Evolutionary conservation across 2,329 filamentous ascomycete species (phyloP).

Genomic region (Amylocarpus encephaloides): DNA sequence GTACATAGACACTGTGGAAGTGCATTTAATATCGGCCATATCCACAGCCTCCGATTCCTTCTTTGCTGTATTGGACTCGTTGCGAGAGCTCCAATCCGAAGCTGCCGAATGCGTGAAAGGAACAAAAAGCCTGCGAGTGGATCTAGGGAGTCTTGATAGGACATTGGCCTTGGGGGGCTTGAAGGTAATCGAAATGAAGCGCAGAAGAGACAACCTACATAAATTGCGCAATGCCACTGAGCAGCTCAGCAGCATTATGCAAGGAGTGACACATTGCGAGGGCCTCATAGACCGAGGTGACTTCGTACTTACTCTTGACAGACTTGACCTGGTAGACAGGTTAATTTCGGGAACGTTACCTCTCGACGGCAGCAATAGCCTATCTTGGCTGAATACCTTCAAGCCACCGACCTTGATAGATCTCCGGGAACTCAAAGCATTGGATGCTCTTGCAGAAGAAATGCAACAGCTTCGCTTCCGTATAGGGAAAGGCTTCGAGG

Average conservation of each 20-base stretch:
- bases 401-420: constrained; percentile 46
- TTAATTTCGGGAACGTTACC: constrained; percentile 66
- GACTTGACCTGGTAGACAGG: constrained; percentile 70
- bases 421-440: constrained; percentile 67
- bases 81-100: constrained; percentile 86
- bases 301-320: constrained; percentile 70
- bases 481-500: constrained; percentile 82
- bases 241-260: constrained; percentile 74
- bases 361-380: too few relatives aligned
- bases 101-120: constrained; percentile 83
- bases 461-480: constrained; percentile 68
- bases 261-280: constrained; percentile 70
- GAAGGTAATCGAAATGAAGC: constrained; percentile 76
- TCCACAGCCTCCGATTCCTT: constrained; percentile 94
- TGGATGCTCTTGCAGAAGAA: constrained; percentile 74
- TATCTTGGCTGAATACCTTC: constrained; percentile 20
- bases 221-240: constrained; percentile 76
- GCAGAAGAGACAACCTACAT: constrained; percentile 75
- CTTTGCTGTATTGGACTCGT: constrained; percentile 85
- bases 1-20: constrained; percentile 99
- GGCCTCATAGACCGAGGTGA: constrained; percentile 75
- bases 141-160: constrained; percentile 73
- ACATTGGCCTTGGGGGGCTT: constrained; percentile 83
- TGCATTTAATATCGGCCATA: constrained; percentile 93
- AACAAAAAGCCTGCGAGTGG: constrained; percentile 74